A percentile compares a stretch with the other conserved stretches of the same genome.
Evolutionary conservation across 768 basidiomycete genomes (phyloP).

Genomic region (Psilocybe tampanensis): DNA sequence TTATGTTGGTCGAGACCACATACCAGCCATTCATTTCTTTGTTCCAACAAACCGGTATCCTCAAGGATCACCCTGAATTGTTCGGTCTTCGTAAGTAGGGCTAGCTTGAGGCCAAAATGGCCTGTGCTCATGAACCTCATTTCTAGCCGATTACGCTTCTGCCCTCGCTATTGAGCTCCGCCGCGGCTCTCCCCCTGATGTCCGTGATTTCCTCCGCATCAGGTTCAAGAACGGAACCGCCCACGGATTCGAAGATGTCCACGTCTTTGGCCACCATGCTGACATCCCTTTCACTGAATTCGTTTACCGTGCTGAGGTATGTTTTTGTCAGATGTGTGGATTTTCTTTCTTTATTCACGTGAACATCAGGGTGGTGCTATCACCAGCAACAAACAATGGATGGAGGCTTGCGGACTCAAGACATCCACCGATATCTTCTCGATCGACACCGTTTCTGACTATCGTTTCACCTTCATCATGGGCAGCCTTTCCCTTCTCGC

Average conservation of each 20-base stretch:
- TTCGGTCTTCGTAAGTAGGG: conserved; percentile 62
- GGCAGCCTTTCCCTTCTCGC: conserved; percentile 41
- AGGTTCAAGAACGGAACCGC: conserved; percentile 84
- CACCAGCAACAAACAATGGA: conserved; percentile 59
- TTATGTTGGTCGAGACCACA: conserved; percentile 77
- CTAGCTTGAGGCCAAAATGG: background rate
- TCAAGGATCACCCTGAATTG: conserved; percentile 58
- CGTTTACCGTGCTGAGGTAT: conserved; percentile 79
- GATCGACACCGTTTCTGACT: conserved; percentile 24
- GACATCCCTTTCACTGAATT: conserved; percentile 86
- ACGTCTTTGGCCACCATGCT: conserved; percentile 72
- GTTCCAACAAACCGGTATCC: conserved; percentile 75
- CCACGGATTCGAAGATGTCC: conserved; percentile 62
- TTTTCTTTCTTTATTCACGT: background rate
- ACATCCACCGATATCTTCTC: conserved; percentile 28
- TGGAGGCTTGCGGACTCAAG: conserved; percentile 42
- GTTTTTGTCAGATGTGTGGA: conserved; percentile 14
- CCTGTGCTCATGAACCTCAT: background rate
- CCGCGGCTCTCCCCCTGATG: conserved; percentile 72
- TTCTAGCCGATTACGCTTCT: conserved; percentile 69
- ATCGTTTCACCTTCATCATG: conserved; percentile 37
- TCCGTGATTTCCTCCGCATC: conserved; percentile 82
- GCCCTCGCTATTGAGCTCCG: conserved; percentile 81
- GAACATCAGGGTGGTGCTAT: conserved; percentile 47
- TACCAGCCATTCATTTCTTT: conserved; percentile 93